Conservation (phyloP, 2,329 filamentous ascomycete species). For the Botrytis fabae region DNA sequence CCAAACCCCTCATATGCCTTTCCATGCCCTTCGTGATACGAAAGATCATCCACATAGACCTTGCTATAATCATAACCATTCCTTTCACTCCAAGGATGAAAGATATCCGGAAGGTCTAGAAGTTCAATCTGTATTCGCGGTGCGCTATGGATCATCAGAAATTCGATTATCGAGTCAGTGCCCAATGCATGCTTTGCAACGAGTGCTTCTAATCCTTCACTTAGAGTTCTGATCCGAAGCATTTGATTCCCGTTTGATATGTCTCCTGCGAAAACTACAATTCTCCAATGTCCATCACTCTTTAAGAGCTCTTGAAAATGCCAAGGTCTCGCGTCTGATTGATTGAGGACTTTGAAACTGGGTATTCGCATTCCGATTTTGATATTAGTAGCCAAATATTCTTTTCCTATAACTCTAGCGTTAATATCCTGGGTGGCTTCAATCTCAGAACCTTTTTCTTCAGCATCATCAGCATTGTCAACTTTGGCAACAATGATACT, state of each 20-base stretch:
- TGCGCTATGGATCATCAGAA: slow-evolving; percentile 61
- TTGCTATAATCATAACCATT: slow-evolving; percentile 58
- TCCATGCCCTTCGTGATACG: slow-evolving; percentile 55
- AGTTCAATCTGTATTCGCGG: slow-evolving; percentile 51
- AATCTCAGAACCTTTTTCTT: slow-evolving; percentile 50
- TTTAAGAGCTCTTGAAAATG: slow-evolving; percentile 58
- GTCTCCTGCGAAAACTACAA: slow-evolving; percentile 64
- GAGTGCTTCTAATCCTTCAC: slow-evolving; percentile 47
- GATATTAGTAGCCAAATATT: slow-evolving; percentile 35
- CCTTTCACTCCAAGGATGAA: slow-evolving; percentile 49
- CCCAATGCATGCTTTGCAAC: slow-evolving; percentile 48
- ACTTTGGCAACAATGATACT: slow-evolving; percentile 58
- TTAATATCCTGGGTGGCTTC: slow-evolving; percentile 49
- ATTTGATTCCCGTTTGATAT: slow-evolving; percentile 49
- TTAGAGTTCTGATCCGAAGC: slow-evolving; percentile 49
- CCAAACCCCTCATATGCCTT: slow-evolving; percentile 58
- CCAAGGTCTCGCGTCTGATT: slow-evolving; percentile 54
- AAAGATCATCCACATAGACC: slow-evolving; percentile 55
- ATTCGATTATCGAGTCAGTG: slow-evolving; percentile 53
- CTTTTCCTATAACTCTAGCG: slow-evolving; percentile 52
- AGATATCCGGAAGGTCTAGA: slow-evolving; percentile 52
- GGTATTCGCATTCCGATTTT: slow-evolving; percentile 57
- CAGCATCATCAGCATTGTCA: slow-evolving; percentile 45
- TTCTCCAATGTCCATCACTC: slow-evolving; percentile 58
- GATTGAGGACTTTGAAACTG: slow-evolving; percentile 59